Percentiles rank a stretch among this genome's conserved stretches.
These are phyloP conservation scores for Gonapodya sp. DNA, from an alignment of 192 early-diverging fungal genomes.

Conservation along the genomic window DNA sequence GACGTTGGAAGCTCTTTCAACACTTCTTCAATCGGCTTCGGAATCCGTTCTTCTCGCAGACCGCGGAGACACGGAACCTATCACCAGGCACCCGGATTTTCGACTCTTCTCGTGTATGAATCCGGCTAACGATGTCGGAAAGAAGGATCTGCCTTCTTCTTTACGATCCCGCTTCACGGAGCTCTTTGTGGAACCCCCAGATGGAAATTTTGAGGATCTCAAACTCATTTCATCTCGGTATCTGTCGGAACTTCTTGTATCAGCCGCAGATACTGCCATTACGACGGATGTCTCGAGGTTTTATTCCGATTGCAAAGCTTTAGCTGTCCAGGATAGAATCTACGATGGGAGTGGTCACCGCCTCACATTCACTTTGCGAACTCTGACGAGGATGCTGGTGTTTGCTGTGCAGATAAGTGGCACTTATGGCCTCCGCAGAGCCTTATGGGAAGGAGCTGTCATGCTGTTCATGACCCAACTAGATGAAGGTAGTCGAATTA, in stretches of 20 bases:
- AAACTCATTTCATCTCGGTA: slow-evolving; percentile 71
- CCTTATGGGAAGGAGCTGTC: slow-evolving; percentile 81
- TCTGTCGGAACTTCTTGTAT: slow-evolving; percentile 35
- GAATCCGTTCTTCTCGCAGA: slow-evolving; percentile 84
- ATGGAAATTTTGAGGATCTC: slow-evolving; percentile 70
- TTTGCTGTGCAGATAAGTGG: slow-evolving; percentile 60
- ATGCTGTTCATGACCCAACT: slow-evolving; percentile 96
- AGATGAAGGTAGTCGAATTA: slow-evolving; percentile 50
- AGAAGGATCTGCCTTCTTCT: slow-evolving; percentile 85
- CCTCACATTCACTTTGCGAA: slow-evolving; percentile 88
- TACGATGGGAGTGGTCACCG: slow-evolving; percentile 82
- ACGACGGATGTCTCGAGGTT: slow-evolving; percentile 65
- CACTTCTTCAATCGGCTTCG: slow-evolving; percentile 69
- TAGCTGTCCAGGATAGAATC: slow-evolving; percentile 59
- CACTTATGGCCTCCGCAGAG: slow-evolving; percentile 71
- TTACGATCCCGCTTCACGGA: slow-evolving; percentile 90
- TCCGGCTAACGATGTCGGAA: slow-evolving; percentile 95
- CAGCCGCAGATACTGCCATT: slow-evolving; percentile 36
- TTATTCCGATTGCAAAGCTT: slow-evolving; percentile 62
- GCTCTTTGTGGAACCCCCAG: slow-evolving; percentile 88
- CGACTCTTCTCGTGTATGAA: slow-evolving; percentile 99
- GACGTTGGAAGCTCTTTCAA: slow-evolving; percentile 85
- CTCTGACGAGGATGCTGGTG: slow-evolving; percentile 76
- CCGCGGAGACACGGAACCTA: slow-evolving; percentile 75
- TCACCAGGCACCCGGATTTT: slow-evolving; percentile 84